Evolutionary conservation across 257 asterid genomes (phyloP).

Genomic region (Nicotiana tomentosiformis): DNA sequence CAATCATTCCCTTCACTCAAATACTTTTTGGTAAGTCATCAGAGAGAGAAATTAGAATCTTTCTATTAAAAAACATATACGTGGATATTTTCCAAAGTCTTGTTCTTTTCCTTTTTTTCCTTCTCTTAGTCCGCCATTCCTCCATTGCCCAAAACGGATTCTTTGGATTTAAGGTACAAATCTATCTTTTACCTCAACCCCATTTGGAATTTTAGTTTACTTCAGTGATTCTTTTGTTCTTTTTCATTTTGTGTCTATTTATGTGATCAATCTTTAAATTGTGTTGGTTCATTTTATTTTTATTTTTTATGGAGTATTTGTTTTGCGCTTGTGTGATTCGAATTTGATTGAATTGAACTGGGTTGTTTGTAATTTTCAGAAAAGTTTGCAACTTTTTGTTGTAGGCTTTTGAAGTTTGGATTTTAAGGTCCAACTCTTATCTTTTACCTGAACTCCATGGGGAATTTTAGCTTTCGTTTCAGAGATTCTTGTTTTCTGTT

Average conservation of each 20-base stretch:
- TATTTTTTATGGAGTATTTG: neutral
- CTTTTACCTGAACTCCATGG: neutral
- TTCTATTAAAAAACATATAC: constrained; percentile 1
- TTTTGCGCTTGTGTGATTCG: neutral
- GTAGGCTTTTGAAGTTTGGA: neutral
- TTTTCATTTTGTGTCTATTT: neutral
- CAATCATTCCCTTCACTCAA: constrained; percentile 11
- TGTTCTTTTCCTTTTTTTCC: constrained; percentile 18
- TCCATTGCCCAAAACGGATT: neutral
- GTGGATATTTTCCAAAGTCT: constrained; percentile 21
- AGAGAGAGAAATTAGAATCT: neutral
- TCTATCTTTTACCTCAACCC: neutral
- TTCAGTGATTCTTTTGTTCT: neutral
- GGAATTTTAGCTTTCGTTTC: neutral
- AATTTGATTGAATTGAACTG: constrained; percentile 14
- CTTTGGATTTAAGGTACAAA: neutral
- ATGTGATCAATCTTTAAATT: neutral
- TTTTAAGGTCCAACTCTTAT: neutral
- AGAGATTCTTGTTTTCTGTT: neutral
- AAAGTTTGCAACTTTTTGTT: neutral
- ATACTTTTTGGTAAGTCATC: constrained; percentile 16
- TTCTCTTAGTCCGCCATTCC: constrained; percentile 8
- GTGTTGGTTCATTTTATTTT: neutral
- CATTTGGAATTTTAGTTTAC: neutral
- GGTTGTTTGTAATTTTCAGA: constrained; percentile 2